phyloP scores from a whole-genome alignment of 208 protist genomes.

The Acanthamoeba royreba region DNA sequence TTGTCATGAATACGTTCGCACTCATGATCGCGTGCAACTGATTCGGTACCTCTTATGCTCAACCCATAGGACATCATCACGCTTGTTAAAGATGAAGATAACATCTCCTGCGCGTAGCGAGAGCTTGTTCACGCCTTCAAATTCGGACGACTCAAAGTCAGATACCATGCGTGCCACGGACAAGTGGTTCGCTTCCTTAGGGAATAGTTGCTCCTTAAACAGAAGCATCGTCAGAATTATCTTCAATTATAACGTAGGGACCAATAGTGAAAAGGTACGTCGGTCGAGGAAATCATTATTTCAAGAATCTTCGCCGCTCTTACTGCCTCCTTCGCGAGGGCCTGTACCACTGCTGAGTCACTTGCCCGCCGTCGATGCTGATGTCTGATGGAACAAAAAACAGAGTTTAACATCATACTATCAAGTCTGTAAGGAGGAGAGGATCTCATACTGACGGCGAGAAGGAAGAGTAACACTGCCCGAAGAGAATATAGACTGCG shows the following conservation, averaged over 20 bases:
- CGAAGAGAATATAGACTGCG: background rate
- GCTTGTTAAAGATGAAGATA: background rate
- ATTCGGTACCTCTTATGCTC: background rate
- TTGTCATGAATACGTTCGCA: too few species aligned
- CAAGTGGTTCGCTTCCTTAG: background rate
- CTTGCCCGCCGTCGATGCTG: background rate
- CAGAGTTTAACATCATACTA: background rate
- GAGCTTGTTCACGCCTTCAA: background rate
- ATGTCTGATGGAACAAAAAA: background rate
- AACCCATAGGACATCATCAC: background rate
- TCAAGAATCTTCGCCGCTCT: background rate
- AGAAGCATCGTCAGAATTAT: background rate
- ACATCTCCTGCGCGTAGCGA: background rate
- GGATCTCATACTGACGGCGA: background rate
- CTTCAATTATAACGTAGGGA: too few species aligned
- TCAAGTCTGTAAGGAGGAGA: background rate
- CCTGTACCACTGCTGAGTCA: background rate
- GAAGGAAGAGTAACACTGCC: background rate
- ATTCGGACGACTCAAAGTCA: background rate
- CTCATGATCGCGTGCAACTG: background rate
- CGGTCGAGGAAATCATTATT: background rate
- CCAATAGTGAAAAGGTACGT: background rate
- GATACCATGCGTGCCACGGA: background rate
- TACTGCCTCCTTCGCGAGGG: background rate
- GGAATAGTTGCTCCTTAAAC: background rate